Evolutionary conservation across 345 rosid genomes (phyloP), one percentile per base, ranked within the genome.

Genomic region (Schrenkiella parvula): DNA sequence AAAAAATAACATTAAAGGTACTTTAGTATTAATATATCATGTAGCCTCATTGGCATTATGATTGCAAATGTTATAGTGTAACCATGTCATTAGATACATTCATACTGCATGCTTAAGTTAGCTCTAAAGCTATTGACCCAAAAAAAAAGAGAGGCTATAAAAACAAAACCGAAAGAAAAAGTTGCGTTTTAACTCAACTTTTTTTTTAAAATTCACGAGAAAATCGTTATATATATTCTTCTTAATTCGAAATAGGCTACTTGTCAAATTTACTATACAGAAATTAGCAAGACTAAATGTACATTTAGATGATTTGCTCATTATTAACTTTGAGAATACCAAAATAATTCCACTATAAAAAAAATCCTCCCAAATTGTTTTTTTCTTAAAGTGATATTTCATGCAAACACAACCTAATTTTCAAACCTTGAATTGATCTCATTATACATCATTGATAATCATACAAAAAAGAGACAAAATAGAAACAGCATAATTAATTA

Each of bases 351-450:
- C 19, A 32, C 44, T n/a, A n/a, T n/a, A 21, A 14, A 21, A 47
- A 12, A 37, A n/a, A 9, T 25, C 50, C 17, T 6, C 13, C 6
- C 17, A 34, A 1, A 1, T 1, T 2, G 1, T 35, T 23, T 9
- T n/a, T n/a, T n/a, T n/a, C n/a, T 15, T 42, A 4, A 21, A 32
- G 26, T 52, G n/a, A 50, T 42, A 48, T 50, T 56, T 65, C 25
- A 13, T n/a, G 35, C 29, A 53, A 63, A 52, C 14, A 55, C 48
- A 46, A 2, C 15, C 55, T n/a, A 51, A 47, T 42, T 42, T 42
- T 64, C 38, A 35, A 66, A 66, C 28, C 26, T 51, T 66, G 17
- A 37, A 66, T 15, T 28, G 48, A 66, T 66, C 51, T 25, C 48
- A 38, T 39, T 25, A 53, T 47, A 44, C 55, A 57, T 21, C 22